phyloP scores from a whole-genome alignment of 2,329 filamentous ascomycete genomes.

The Fusarium siculi region DNA sequence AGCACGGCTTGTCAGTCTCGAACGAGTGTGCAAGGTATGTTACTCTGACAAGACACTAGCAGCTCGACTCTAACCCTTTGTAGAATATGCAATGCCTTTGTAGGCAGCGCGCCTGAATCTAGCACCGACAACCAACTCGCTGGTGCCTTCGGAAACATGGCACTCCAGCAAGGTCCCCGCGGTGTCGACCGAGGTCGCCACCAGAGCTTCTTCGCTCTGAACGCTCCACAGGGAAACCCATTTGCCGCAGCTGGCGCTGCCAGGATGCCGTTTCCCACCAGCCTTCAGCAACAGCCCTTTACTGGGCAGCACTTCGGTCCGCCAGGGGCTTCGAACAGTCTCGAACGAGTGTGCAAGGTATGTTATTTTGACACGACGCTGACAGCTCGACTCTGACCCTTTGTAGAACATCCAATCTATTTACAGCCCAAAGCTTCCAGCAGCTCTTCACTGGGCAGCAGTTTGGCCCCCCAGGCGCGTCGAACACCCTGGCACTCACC shows the following conservation, averaged over 20 bases:
- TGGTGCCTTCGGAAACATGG: constrained; percentile 32
- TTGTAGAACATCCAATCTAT: not conserved
- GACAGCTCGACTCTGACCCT: not conserved
- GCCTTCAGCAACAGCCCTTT: constrained; percentile 43
- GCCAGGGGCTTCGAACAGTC: too few species aligned
- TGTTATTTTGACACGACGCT: not conserved
- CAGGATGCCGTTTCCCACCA: accelerated
- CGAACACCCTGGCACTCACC: too few species aligned
- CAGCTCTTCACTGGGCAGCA: too few species aligned
- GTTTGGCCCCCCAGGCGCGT: too few species aligned
- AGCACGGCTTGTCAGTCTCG: not conserved
- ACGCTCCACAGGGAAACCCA: constrained; percentile 25
- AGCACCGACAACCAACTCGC: constrained; percentile 6
- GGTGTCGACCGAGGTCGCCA: not conserved
- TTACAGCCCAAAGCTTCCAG: too few species aligned
- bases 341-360: not conserved
- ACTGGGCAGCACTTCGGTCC: not conserved
- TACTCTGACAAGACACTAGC: not conserved
- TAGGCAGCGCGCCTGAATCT: not conserved
- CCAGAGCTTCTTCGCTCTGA: constrained; percentile 41
- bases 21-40: not conserved
- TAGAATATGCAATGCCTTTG: not conserved
- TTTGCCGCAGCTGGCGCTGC: constrained; percentile 21
- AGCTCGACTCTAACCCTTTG: not conserved
- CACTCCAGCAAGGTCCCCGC: not conserved